A percentile compares a stretch with the other conserved stretches of the same genome.
These are phyloP conservation scores for Tricholoma saponaceum DNA, from an alignment of 768 basidiomycete species.

Conservation along the genomic window DNA sequence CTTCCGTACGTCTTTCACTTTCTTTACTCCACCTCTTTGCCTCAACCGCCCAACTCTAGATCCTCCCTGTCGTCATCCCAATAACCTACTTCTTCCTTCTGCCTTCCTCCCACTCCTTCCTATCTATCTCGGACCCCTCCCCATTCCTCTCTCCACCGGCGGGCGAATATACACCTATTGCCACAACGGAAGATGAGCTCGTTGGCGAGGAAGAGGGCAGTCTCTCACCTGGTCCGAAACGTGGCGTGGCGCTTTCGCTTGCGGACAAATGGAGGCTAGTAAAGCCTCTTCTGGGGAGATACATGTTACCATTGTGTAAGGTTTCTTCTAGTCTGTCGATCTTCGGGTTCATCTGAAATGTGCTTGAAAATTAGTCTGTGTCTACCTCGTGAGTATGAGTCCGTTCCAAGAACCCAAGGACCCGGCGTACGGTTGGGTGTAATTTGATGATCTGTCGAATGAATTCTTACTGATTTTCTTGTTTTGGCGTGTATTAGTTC, in stretches of 20 bases:
- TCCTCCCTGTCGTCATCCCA: slow-evolving; percentile 81
- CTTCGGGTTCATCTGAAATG: background rate
- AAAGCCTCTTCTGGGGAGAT: background rate
- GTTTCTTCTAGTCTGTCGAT: background rate
- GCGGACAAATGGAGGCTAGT: slow-evolving; percentile 3
- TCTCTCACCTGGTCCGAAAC: background rate
- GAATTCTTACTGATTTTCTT: background rate
- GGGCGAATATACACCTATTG: background rate
- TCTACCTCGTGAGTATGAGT: slow-evolving; percentile 6
- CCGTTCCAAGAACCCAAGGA: background rate
- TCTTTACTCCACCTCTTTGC: background rate
- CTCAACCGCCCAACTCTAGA: slow-evolving; percentile 33
- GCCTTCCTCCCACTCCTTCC: slow-evolving; percentile 21
- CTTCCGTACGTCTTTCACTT: slow-evolving; percentile 50
- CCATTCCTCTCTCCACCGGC: background rate
- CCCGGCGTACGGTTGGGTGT: background rate
- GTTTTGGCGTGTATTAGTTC: background rate
- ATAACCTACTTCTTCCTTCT: slow-evolving; percentile 74
- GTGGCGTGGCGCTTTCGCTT: background rate
- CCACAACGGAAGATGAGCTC: background rate
- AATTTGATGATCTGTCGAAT: background rate
- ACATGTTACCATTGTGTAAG: slow-evolving; percentile 5
- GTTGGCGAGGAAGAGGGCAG: slow-evolving; percentile 1
- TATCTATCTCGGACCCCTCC: background rate
- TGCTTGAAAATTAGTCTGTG: background rate